Evolutionary conservation across 2,329 filamentous ascomycete species (phyloP).

Genomic region (Canariomyces notabilis): DNA sequence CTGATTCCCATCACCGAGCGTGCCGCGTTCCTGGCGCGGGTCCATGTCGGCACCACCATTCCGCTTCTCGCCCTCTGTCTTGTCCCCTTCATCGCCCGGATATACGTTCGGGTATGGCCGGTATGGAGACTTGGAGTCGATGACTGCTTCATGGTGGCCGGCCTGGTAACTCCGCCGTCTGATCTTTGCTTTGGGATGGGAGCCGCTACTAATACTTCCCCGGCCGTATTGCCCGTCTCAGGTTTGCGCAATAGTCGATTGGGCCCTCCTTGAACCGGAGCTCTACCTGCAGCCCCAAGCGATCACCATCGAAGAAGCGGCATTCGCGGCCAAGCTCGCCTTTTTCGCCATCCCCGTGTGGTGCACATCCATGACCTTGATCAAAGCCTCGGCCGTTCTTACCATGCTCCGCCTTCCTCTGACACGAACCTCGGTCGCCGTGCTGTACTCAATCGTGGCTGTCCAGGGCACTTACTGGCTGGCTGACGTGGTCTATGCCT

Average conservation of each 20-base stretch:
- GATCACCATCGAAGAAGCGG: constrained; percentile 1
- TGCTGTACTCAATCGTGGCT: constrained; percentile 10
- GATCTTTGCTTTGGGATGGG: too few relatives aligned
- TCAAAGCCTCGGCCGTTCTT: constrained; percentile 18
- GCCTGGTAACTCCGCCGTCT: constrained; percentile 17
- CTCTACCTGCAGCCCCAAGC: constrained; percentile 4
- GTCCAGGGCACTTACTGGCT: constrained; percentile 11
- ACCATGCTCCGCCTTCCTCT: constrained; percentile 16
- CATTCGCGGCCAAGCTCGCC: constrained; percentile 4
- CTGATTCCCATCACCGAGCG: constrained; percentile 11
- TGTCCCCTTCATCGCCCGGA: constrained; percentile 14
- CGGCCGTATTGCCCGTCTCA: not conserved
- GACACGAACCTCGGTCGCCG: not conserved
- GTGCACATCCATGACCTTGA: constrained; percentile 16
- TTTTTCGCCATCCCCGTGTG: constrained; percentile 19
- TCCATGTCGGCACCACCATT: constrained; percentile 16
- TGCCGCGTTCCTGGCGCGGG: constrained; percentile 10
- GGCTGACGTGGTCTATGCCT: constrained; percentile 13
- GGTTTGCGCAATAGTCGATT: constrained; percentile 15
- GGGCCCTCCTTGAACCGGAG: constrained; percentile 9
- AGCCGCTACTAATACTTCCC: not conserved
- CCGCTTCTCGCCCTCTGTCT: constrained; percentile 13
- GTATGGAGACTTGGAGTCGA: constrained; percentile 17
- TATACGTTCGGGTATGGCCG: constrained; percentile 17
- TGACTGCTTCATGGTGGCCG: constrained; percentile 16